Evolutionary conservation across 2,329 filamentous ascomycete species (phyloP).

Genomic region (Neocatenulostroma microsporum): DNA sequence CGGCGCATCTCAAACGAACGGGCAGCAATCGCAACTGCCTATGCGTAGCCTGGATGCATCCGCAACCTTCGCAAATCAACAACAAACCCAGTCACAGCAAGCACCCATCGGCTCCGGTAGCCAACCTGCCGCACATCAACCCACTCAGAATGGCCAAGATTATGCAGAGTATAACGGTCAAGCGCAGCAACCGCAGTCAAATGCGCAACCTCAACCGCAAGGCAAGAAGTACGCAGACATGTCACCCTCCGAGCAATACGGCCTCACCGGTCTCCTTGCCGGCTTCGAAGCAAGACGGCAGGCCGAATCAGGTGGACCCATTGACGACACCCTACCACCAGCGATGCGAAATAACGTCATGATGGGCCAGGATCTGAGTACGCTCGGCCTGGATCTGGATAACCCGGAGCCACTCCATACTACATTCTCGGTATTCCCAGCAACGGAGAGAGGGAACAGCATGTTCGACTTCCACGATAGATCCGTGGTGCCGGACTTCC

Average conservation of each 20-base stretch:
- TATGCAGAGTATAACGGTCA: no score
- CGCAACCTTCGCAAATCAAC: conserved; percentile 13
- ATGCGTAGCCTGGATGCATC: no score
- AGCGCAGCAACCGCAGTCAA: conserved; percentile 6
- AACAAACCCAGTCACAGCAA: conserved; percentile 18
- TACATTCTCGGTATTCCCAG: conserved; percentile 57
- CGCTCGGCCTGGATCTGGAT: conserved; percentile 57
- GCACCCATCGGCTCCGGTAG: conserved; percentile 19
- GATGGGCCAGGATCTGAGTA: conserved; percentile 57
- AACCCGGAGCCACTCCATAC: conserved; percentile 47
- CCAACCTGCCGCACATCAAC: no score
- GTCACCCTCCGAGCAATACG: conserved; percentile 53
- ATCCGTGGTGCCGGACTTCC: conserved; percentile 56
- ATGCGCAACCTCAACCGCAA: conserved; percentile 18
- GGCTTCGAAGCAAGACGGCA: conserved; percentile 29
- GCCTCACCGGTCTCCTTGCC: conserved; percentile 53
- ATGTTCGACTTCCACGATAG: conserved; percentile 38
- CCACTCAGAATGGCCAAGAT: no score
- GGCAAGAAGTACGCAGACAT: conserved; percentile 47
- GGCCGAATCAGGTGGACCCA: conserved; percentile 18
- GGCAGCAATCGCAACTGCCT: conserved; percentile 20
- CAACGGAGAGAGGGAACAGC: conserved; percentile 21
- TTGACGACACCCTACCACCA: conserved; percentile 25
- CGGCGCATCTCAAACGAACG: conserved; percentile 14
- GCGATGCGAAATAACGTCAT: conserved; percentile 38